These are phyloP conservation scores for Salix brachista DNA, from an alignment of 345 rosid genomes.

Conservation along the genomic window DNA sequence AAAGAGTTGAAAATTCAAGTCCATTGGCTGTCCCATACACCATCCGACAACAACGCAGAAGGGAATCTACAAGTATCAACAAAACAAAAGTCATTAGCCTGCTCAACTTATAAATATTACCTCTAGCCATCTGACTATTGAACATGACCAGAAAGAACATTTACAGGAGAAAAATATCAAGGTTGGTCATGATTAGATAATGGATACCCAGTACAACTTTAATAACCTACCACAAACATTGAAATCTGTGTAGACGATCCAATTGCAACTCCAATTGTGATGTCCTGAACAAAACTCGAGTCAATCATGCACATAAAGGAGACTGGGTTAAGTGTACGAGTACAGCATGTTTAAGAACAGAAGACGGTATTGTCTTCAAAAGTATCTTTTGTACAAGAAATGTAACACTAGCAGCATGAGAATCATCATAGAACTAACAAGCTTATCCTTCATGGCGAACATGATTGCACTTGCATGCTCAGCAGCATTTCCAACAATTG, in stretches of 20 bases:
- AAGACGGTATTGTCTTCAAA: not conserved
- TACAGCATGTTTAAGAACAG: not conserved
- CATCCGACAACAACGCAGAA: slow-evolving; percentile 44
- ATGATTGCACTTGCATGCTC: slow-evolving; percentile 88
- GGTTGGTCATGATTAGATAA: not conserved
- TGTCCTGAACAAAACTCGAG: slow-evolving; percentile 43
- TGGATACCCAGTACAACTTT: not conserved
- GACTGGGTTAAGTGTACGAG: not conserved
- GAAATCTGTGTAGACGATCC: slow-evolving; percentile 89
- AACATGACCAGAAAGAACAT: not conserved
- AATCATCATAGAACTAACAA: slow-evolving; percentile 36
- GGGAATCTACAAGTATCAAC: slow-evolving; percentile 35
- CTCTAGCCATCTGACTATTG: not conserved
- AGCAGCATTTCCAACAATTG: slow-evolving; percentile 89
- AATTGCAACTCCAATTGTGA: slow-evolving; percentile 85
- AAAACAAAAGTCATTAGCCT: not conserved
- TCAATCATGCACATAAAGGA: not conserved
- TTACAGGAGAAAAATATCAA: not conserved
- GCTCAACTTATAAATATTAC: not conserved
- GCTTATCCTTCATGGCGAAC: slow-evolving; percentile 90
- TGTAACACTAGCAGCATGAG: not conserved
- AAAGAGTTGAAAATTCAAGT: slow-evolving; percentile 45
- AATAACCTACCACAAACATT: slow-evolving; percentile 69
- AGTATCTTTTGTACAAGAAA: not conserved
- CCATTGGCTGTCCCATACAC: slow-evolving; percentile 42